Conservation (phyloP, 371 early-diverging fungal species). For the Mortierella sp. region DNA sequence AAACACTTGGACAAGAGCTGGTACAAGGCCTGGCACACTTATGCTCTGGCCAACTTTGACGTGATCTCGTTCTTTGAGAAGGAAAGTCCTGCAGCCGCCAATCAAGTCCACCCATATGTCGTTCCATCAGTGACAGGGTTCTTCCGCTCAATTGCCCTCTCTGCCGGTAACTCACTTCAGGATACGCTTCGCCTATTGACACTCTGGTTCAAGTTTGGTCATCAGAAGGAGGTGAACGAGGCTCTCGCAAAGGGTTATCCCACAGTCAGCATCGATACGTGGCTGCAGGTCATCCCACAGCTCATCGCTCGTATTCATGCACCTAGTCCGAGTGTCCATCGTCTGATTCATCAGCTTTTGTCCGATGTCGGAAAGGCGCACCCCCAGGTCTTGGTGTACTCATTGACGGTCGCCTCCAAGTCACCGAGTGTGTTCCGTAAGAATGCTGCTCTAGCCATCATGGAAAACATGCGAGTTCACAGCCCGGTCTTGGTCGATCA, state of each 20-base stretch:
- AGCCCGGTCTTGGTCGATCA: conserved; percentile 91
- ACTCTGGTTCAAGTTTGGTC: conserved; percentile 97
- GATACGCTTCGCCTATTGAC: conserved; percentile 97
- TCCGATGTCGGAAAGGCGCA: conserved; percentile 95
- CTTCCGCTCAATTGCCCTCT: conserved; percentile 94
- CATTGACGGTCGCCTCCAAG: conserved; percentile 96
- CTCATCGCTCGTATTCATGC: conserved; percentile 97
- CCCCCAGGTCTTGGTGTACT: conserved; percentile 97
- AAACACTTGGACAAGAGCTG: conserved; percentile 92
- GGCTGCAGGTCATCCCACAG: conserved; percentile 99
- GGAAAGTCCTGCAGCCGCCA: conserved; percentile 19
- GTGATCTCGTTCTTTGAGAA: conserved; percentile 83
- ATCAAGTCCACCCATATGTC: conserved; percentile 47
- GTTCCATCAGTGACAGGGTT: conserved; percentile 78
- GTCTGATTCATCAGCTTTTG: conserved; percentile 90
- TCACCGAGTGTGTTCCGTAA: conserved; percentile 85
- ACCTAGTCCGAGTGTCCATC: conserved; percentile 83
- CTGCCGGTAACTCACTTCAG: conserved; percentile 93
- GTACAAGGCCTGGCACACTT: conserved; percentile 99
- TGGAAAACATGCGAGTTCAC: conserved; percentile 93
- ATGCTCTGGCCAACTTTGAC: conserved; percentile 96
- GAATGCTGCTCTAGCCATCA: conserved; percentile 88
- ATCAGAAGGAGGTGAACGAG: conserved; percentile 87
- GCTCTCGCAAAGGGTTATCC: conserved; percentile 92
- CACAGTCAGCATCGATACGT: conserved; percentile 92